phyloP scores from a whole-genome alignment of 176 grass and related monocot species.

The Aegilops bicornis region DNA sequence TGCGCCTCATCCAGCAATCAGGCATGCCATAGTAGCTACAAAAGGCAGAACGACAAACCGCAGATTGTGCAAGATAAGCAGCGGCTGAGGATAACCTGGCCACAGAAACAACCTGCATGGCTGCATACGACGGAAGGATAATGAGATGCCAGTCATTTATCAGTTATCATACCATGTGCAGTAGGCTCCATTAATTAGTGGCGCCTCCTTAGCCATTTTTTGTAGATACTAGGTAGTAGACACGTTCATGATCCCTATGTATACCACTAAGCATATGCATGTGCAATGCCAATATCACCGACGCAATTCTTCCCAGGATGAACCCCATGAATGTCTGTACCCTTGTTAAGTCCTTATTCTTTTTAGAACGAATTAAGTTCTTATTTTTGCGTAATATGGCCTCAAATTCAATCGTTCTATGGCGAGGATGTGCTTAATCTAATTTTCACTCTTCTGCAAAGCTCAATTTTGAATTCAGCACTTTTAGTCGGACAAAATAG shows the following conservation, averaged over 20 bases:
- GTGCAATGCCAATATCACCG: not conserved
- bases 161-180: constrained; percentile 1
- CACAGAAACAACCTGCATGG: not conserved
- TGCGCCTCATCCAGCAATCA: not conserved
- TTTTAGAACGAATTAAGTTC: too few species aligned
- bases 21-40: not conserved
- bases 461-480: too few species aligned
- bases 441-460: not conserved
- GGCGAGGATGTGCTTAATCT: not conserved
- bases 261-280: not conserved
- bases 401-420: not conserved
- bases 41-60: not conserved
- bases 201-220: not conserved
- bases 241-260: not conserved
- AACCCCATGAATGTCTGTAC: not conserved
- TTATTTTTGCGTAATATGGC: too few species aligned
- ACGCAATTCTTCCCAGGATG: not conserved
- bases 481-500: too few species aligned
- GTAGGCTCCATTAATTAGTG: constrained; percentile 1
- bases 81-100: not conserved
- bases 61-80: not conserved
- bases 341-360: too few species aligned
- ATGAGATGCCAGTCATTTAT: not conserved
- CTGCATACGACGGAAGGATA: constrained; percentile 13
- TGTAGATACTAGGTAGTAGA: constrained; percentile 29